Evolutionary conservation across 441 rosid species (phyloP).

Genomic region (Raphanus hybrid): DNA sequence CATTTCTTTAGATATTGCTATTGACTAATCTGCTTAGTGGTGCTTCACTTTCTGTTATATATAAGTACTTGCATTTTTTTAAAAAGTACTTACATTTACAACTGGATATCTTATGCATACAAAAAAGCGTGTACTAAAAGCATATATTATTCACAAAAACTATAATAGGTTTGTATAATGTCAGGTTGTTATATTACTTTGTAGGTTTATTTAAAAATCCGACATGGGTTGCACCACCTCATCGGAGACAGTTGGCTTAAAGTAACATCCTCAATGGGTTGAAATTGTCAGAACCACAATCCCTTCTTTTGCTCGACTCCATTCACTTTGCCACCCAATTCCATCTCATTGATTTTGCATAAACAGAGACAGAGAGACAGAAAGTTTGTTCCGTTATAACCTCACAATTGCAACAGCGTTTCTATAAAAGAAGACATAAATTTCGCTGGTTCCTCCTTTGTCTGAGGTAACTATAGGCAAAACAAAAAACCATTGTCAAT

Average conservation of each 20-base stretch:
- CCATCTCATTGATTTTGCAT: conserved; percentile 47
- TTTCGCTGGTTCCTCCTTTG: conserved; percentile 51
- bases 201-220: conserved; percentile 10
- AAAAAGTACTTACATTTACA: no score
- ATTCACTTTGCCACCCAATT: conserved; percentile 45
- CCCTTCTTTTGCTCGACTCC: conserved; percentile 64
- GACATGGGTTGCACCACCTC: conserved; percentile 46
- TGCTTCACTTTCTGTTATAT: no score
- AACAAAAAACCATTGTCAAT: background rate
- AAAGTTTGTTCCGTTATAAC: conserved; percentile 38
- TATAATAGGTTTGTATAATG: background rate
- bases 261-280: conserved; percentile 29
- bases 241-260: conserved; percentile 42
- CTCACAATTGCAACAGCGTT: conserved; percentile 40
- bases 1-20: no score
- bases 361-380: conserved; percentile 23
- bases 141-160: background rate
- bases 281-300: conserved; percentile 54
- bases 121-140: background rate
- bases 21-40: no score
- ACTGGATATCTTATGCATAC: no score
- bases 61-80: no score
- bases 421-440: conserved; percentile 47
- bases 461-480: conserved; percentile 42
- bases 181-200: conserved; percentile 27